Conservation (phyloP, 1,139 yeast genomes). For the Zygosaccharomyces sapae region DNA sequence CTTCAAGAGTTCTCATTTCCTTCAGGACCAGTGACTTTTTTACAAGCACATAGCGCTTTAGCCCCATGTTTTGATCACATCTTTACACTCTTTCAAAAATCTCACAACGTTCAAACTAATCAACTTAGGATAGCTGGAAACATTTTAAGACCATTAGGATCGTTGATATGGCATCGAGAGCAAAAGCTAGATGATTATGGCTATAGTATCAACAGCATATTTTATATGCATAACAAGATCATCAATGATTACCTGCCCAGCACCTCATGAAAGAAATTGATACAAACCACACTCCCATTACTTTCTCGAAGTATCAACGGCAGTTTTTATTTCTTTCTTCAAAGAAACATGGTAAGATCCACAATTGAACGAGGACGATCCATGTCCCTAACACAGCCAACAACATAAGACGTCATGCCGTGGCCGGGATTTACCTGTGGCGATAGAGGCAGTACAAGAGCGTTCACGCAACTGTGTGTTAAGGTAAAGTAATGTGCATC, state of each 20-base stretch:
- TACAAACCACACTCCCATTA: constrained; percentile 48
- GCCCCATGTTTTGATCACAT: constrained; percentile 33
- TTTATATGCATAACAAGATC: constrained; percentile 48
- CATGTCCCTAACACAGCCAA: constrained; percentile 44
- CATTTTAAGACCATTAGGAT: constrained; percentile 50
- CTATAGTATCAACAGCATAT: constrained; percentile 44
- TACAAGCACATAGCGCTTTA: constrained; percentile 30
- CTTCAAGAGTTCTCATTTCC: constrained; percentile 42
- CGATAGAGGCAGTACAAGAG: constrained; percentile 49
- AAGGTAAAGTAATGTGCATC: constrained; percentile 52
- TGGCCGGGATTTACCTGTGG: constrained; percentile 44
- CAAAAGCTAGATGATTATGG: constrained; percentile 53
- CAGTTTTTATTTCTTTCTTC: constrained; percentile 37
- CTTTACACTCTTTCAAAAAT: constrained; percentile 48
- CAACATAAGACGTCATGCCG: constrained; percentile 45
- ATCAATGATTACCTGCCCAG: constrained; percentile 39
- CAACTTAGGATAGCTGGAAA: constrained; percentile 51
- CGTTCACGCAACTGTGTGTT: constrained; percentile 54
- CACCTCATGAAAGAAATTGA: constrained; percentile 44
- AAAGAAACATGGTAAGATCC: constrained; percentile 50
- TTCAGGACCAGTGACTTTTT: constrained; percentile 43
- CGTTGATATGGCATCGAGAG: constrained; percentile 51
- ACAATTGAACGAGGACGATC: constrained; percentile 53
- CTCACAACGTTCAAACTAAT: constrained; percentile 46
- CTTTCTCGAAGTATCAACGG: constrained; percentile 44